Conservation (phyloP, 768 basidiomycete genomes). For the Boletus sensibilis region DNA sequence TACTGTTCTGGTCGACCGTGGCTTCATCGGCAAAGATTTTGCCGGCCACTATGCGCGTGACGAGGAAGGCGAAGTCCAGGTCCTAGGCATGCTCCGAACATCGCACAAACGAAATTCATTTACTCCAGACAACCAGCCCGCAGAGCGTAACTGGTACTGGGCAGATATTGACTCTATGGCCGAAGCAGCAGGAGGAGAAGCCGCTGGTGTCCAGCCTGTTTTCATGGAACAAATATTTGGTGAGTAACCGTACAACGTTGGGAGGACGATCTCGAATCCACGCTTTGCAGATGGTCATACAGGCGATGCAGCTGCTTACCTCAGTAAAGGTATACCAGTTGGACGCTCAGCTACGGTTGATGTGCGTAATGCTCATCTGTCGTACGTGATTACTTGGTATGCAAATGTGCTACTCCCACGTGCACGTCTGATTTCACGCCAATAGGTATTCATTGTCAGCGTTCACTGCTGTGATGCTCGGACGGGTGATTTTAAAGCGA, state of each 20-base stretch:
- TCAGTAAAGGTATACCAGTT: constrained; percentile 76
- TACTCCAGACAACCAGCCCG: constrained; percentile 85
- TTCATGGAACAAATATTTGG: constrained; percentile 91
- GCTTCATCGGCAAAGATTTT: constrained; percentile 72
- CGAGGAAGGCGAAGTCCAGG: constrained; percentile 59
- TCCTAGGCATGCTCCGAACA: constrained; percentile 85
- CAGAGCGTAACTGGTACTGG: constrained; percentile 89
- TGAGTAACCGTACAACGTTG: constrained; percentile 35
- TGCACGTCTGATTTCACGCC: constrained; percentile 11
- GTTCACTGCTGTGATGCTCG: constrained; percentile 82
- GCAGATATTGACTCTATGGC: constrained; percentile 82
- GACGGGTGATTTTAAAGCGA: constrained; percentile 59
- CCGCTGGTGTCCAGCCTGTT: constrained; percentile 78
- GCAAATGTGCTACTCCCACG: constrained; percentile 16
- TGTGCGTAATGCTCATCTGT: constrained; percentile 89
- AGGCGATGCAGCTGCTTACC: constrained; percentile 60
- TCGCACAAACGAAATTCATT: constrained; percentile 73
- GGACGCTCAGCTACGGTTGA: constrained; percentile 83
- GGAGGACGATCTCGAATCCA: not conserved
- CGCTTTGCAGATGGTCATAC: constrained; percentile 71
- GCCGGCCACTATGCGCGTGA: constrained; percentile 38
- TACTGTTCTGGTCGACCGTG: constrained; percentile 89
- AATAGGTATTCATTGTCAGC: constrained; percentile 86
- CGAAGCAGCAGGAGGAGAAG: constrained; percentile 69
- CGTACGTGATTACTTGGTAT: constrained; percentile 94